Evolutionary conservation across 2,329 filamentous ascomycete species (phyloP).

Genomic region (Ceratocystis albifundus): DNA sequence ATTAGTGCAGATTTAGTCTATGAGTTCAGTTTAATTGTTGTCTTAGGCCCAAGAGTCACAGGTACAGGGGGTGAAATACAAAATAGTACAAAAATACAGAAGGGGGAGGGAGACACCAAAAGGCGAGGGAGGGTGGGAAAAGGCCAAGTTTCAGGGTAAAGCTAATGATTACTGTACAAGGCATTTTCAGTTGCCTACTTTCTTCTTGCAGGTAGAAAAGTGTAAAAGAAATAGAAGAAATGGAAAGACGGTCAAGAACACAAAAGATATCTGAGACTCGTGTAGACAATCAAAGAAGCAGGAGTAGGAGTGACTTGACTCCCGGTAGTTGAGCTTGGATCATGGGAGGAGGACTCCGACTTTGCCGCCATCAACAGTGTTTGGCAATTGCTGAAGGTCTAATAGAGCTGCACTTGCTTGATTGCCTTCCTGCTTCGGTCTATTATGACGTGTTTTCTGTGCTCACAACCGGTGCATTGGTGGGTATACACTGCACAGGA

Average conservation of each 20-base stretch:
- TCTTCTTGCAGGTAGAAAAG: not conserved
- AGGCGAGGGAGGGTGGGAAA: no score
- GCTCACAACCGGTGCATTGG: not conserved
- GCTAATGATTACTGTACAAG: no score
- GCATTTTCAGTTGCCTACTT: no score
- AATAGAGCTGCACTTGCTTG: no score
- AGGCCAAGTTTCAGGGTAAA: no score
- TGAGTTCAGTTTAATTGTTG: no score
- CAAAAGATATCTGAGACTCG: not conserved
- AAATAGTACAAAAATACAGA: no score
- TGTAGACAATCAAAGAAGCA: not conserved
- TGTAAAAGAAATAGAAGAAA: constrained; percentile 1
- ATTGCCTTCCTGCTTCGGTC: not conserved
- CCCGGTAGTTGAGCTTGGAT: not conserved
- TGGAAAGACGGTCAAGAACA: not conserved
- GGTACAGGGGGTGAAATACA: no score
- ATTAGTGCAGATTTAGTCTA: no score
- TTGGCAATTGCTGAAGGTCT: not conserved
- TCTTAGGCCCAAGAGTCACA: no score
- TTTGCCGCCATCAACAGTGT: not conserved
- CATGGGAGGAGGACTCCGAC: not conserved
- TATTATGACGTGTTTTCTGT: not conserved
- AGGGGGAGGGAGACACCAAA: no score
- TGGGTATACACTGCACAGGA: no score
- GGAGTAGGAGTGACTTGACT: not conserved